Conservation (phyloP, 2,329 filamentous ascomycete species). For the Stromatinia cepivora region DNA sequence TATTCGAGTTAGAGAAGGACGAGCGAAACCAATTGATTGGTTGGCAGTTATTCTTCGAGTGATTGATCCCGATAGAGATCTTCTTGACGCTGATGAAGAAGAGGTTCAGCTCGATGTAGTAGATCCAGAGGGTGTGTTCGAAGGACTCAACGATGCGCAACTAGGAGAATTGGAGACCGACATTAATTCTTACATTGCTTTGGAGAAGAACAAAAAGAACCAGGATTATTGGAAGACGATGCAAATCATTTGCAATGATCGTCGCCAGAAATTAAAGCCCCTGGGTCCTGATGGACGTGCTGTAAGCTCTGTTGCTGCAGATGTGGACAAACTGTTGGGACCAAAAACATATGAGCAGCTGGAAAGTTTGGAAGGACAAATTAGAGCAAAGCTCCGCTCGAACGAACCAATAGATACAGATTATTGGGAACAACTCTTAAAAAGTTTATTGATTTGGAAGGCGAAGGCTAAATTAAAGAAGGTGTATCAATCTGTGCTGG, state of each 20-base stretch:
- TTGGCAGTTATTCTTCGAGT: conserved; percentile 87
- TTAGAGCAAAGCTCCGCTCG: conserved; percentile 79
- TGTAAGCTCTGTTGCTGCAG: conserved; percentile 77
- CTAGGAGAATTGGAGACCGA: conserved; percentile 78
- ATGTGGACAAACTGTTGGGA: conserved; percentile 83
- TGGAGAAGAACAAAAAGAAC: conserved; percentile 78
- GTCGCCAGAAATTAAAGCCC: conserved; percentile 64
- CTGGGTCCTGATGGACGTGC: conserved; percentile 65
- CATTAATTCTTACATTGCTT: conserved; percentile 73
- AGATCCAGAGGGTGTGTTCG: conserved; percentile 78
- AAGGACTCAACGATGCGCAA: conserved; percentile 65
- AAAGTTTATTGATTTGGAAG: conserved; percentile 85
- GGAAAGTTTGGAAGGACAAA: conserved; percentile 82
- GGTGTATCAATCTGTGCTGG: conserved; percentile 74
- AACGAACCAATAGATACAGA: conserved; percentile 89
- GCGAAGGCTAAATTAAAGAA: conserved; percentile 80
- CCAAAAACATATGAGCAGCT: conserved; percentile 86
- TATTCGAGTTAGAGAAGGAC: conserved; percentile 86
- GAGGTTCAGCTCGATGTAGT: conserved; percentile 74
- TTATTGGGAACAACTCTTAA: conserved; percentile 93
- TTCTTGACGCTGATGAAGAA: conserved; percentile 77
- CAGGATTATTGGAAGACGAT: conserved; percentile 92
- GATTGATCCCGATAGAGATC: conserved; percentile 78
- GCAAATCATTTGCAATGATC: conserved; percentile 78
- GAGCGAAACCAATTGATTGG: conserved; percentile 91